Percentiles rank a stretch among this genome's conserved stretches.
Conservation (phyloP, 1,284 basidiomycete species). For the Bjerkandera adusta region DNA sequence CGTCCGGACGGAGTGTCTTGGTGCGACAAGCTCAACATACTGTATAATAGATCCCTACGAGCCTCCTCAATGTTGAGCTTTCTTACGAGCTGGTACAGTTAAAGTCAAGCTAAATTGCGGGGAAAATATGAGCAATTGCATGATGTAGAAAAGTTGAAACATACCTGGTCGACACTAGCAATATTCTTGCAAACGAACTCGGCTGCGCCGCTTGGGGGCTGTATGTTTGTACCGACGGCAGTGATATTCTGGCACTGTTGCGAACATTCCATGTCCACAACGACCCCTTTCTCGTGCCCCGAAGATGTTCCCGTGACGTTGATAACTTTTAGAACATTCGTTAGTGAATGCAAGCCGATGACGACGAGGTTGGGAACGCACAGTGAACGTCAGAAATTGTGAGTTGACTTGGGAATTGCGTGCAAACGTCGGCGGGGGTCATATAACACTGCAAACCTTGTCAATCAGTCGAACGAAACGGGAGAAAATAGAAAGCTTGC, state of each 20-base stretch:
- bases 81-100: conserved; percentile 8
- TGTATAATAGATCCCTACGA: no score
- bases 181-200: conserved; percentile 45
- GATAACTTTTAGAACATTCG: conserved; percentile 27
- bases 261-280: conserved; percentile 39
- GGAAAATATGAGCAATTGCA: conserved; percentile 1
- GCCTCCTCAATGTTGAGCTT: neutral
- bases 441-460: conserved; percentile 45
- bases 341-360: neutral
- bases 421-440: conserved; percentile 43
- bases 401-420: conserved; percentile 51
- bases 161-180: conserved; percentile 25
- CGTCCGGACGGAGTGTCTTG: neutral
- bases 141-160: conserved; percentile 2
- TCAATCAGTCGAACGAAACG: neutral
- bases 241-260: conserved; percentile 37
- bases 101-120: conserved; percentile 8
- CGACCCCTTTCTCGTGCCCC: conserved; percentile 33
- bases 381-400: conserved; percentile 42
- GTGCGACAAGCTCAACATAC: no score
- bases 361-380: conserved; percentile 13
- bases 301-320: conserved; percentile 39
- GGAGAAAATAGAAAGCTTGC: conserved; percentile 23
- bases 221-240: conserved; percentile 30
- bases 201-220: conserved; percentile 31